Conservation (phyloP, 2,329 filamentous ascomycete genomes). For the Blumeriella jaapii region DNA sequence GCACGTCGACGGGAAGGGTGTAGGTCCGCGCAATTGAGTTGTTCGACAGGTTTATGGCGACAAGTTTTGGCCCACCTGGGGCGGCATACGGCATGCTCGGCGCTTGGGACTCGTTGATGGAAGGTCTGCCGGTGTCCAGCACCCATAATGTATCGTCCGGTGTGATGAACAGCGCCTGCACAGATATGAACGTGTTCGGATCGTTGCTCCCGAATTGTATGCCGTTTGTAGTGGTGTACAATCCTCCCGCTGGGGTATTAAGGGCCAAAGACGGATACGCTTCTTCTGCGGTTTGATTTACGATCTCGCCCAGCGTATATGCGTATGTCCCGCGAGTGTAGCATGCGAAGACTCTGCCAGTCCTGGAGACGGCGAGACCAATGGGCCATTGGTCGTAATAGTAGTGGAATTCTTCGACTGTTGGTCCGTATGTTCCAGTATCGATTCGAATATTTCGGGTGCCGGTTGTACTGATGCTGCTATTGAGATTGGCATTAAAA, state of each 20-base stretch:
- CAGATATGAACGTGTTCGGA: slow-evolving; percentile 28
- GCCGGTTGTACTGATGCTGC: slow-evolving; percentile 8
- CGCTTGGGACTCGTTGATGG: neutral
- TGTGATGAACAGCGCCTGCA: neutral
- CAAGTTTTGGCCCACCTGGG: neutral
- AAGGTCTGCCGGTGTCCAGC: neutral
- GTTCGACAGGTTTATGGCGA: neutral
- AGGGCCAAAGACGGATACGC: slow-evolving; percentile 34
- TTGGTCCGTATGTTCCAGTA: slow-evolving; percentile 36
- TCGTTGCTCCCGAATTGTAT: slow-evolving; percentile 35
- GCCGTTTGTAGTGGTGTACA: slow-evolving; percentile 26
- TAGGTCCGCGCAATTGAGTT: neutral
- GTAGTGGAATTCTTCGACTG: slow-evolving; percentile 37
- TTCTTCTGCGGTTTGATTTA: slow-evolving; percentile 35
- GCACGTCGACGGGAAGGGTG: slow-evolving; percentile 32
- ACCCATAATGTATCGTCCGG: neutral
- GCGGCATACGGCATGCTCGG: neutral
- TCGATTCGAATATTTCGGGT: slow-evolving; percentile 30
- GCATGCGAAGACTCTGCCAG: slow-evolving; percentile 33
- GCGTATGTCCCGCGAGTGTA: slow-evolving; percentile 35
- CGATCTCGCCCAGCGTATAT: slow-evolving; percentile 36
- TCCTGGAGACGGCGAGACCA: slow-evolving; percentile 32
- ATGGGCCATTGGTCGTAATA: slow-evolving; percentile 37
- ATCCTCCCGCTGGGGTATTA: slow-evolving; percentile 25
- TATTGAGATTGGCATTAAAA: slow-evolving; percentile 5